Evolutionary conservation across 805 yeast species (phyloP).

Genomic region (Spathaspora arborariae): DNA sequence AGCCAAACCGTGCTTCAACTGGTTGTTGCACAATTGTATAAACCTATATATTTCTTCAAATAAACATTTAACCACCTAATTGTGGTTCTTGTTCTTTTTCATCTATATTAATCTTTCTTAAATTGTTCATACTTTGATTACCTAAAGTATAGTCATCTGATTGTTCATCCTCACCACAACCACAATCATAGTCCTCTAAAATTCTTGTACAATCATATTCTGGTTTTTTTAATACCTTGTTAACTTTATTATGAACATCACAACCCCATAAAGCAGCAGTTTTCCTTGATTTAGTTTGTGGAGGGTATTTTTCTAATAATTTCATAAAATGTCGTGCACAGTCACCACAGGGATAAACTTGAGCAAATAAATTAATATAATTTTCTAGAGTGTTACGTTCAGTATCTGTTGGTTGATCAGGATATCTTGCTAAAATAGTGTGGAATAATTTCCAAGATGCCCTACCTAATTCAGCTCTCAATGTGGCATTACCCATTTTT

Average conservation of each 20-base stretch:
- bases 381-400: slow-evolving; percentile 60
- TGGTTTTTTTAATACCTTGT: slow-evolving; percentile 62
- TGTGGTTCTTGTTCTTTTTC: slow-evolving; percentile 46
- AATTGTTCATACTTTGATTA: slow-evolving; percentile 32
- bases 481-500: slow-evolving; percentile 82
- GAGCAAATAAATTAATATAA: slow-evolving; percentile 74
- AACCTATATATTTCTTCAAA: neutral
- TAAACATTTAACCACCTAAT: slow-evolving; percentile 21
- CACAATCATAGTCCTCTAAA: slow-evolving; percentile 91
- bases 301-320: slow-evolving; percentile 70
- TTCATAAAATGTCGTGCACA: slow-evolving; percentile 88
- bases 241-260: slow-evolving; percentile 83
- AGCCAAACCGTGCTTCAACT: neutral
- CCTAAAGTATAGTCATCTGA: slow-evolving; percentile 41
- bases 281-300: slow-evolving; percentile 72
- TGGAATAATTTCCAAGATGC: slow-evolving; percentile 91
- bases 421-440: slow-evolving; percentile 88
- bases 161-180: slow-evolving; percentile 79
- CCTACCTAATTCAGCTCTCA: slow-evolving; percentile 80
- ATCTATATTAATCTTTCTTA: slow-evolving; percentile 41
- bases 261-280: slow-evolving; percentile 97
- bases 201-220: slow-evolving; percentile 82
- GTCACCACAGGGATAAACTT: slow-evolving; percentile 96
- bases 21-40: slow-evolving; percentile 31
- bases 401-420: slow-evolving; percentile 66